A percentile compares a stretch with the other conserved stretches of the same genome.
These are phyloP conservation scores for Xylaria sp. DNA, from an alignment of 2,329 filamentous ascomycete species.

Conservation along the genomic window DNA sequence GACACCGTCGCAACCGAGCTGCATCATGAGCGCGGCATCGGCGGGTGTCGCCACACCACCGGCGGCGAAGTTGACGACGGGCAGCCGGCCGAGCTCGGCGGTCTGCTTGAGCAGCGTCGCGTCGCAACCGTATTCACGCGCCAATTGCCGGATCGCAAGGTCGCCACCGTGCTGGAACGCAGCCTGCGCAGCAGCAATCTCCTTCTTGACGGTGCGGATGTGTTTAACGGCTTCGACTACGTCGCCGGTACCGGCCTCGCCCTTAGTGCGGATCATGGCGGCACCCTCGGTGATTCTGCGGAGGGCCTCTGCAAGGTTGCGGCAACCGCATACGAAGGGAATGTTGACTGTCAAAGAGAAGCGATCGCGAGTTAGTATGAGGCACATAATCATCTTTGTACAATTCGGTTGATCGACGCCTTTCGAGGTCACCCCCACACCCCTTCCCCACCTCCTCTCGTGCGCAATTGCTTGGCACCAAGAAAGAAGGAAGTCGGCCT, in stretches of 20 bases:
- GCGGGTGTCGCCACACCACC: slow-evolving; percentile 99
- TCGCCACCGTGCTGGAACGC: slow-evolving; percentile 57
- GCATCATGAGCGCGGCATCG: slow-evolving; percentile 96
- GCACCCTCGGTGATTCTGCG: slow-evolving; percentile 87
- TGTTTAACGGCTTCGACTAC: slow-evolving; percentile 95
- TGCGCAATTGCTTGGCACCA: no score
- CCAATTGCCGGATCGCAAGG: slow-evolving; percentile 59
- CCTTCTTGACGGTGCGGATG: slow-evolving; percentile 81
- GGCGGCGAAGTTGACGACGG: slow-evolving; percentile 96
- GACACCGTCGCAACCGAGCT: slow-evolving; percentile 94
- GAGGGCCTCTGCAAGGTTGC: slow-evolving; percentile 89
- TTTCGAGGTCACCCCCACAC: no score
- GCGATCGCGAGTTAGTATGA: background rate
- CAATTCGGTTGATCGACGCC: background rate
- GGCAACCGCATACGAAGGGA: slow-evolving; percentile 94
- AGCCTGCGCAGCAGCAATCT: slow-evolving; percentile 75
- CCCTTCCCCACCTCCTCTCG: no score
- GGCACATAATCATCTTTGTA: background rate
- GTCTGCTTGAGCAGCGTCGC: slow-evolving; percentile 78
- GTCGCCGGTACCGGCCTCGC: slow-evolving; percentile 94
- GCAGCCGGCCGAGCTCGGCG: slow-evolving; percentile 78
- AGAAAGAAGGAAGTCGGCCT: background rate
- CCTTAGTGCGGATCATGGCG: slow-evolving; percentile 98
- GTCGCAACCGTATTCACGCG: slow-evolving; percentile 75
- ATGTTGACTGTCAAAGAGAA: slow-evolving; percentile 46